These are phyloP conservation scores for Bipolaris sorokiniana DNA, from an alignment of 2,329 filamentous ascomycete species.

Conservation along the genomic window DNA sequence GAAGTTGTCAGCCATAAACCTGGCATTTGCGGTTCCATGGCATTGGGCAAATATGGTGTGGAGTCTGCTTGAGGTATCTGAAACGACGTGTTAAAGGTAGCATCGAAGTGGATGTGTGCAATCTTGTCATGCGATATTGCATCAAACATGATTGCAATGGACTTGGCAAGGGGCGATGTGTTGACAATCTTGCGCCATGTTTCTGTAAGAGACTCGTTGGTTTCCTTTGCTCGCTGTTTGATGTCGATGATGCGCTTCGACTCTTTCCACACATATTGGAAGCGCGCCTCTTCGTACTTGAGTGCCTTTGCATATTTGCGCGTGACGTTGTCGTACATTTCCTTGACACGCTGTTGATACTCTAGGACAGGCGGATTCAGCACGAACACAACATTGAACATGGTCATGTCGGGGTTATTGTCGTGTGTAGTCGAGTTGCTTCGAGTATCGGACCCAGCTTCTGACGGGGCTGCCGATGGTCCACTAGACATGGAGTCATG, in stretches of 20 bases:
- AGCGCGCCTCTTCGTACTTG: constrained; percentile 89
- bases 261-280: constrained; percentile 90
- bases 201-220: constrained; percentile 65
- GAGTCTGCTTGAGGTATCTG: constrained; percentile 69
- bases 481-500: constrained; percentile 40
- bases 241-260: constrained; percentile 80
- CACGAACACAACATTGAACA: constrained; percentile 98
- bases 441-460: constrained; percentile 49
- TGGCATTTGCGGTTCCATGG: constrained; percentile 71
- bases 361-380: constrained; percentile 80
- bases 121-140: constrained; percentile 85
- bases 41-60: constrained; percentile 73
- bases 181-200: constrained; percentile 75
- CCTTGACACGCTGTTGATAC: constrained; percentile 71
- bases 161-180: constrained; percentile 78
- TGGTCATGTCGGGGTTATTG: constrained; percentile 76
- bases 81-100: constrained; percentile 64
- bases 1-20: constrained; percentile 89
- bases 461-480: constrained; percentile 40
- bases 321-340: constrained; percentile 87
- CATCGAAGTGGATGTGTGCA: constrained; percentile 79
- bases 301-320: constrained; percentile 92
- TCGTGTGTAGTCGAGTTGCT: constrained; percentile 53
- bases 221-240: constrained; percentile 81
- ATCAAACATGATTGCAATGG: constrained; percentile 80